Percentiles rank a stretch among this genome's conserved stretches.
phyloP scores from a whole-genome alignment of 2,329 filamentous ascomycete species.

The Xylaria sp. region DNA sequence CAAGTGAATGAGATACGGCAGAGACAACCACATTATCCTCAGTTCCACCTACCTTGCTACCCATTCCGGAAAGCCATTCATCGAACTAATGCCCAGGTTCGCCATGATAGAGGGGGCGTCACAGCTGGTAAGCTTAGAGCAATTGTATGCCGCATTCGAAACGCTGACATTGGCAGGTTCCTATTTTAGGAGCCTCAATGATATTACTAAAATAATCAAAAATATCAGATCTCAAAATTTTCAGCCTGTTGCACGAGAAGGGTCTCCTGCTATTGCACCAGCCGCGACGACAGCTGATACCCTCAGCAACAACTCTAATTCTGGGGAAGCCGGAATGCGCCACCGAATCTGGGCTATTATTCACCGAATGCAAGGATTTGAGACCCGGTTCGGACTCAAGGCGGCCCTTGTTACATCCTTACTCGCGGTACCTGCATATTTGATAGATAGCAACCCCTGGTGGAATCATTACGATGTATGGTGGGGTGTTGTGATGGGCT shows the following conservation, averaged over 20 bases:
- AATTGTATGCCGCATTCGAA: neutral
- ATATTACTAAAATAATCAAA: constrained; percentile 58
- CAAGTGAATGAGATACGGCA: constrained; percentile 62
- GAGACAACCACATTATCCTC: constrained; percentile 52
- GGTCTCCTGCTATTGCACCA: constrained; percentile 52
- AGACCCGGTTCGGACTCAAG: constrained; percentile 68
- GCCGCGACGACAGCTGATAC: constrained; percentile 55
- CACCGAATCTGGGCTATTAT: constrained; percentile 62
- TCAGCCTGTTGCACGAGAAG: constrained; percentile 47
- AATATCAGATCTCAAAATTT: constrained; percentile 56
- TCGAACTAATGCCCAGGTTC: constrained; percentile 66
- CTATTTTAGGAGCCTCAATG: constrained; percentile 59
- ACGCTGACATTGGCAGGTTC: constrained; percentile 44
- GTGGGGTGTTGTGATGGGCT: constrained; percentile 69
- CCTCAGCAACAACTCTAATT: constrained; percentile 49
- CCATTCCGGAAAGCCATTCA: constrained; percentile 64
- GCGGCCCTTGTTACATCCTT: constrained; percentile 63
- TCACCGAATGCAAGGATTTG: constrained; percentile 67
- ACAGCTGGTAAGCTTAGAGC: constrained; percentile 58
- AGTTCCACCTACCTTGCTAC: constrained; percentile 63
- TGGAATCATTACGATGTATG: constrained; percentile 67
- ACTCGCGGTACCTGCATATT: constrained; percentile 65
- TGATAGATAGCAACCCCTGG: constrained; percentile 59
- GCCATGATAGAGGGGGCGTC: constrained; percentile 68
- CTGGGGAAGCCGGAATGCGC: constrained; percentile 55